A percentile compares a stretch with the other conserved stretches of the same genome.
These are phyloP conservation scores for Mallotus repandus DNA, from an alignment of 441 rosid species.

Conservation along the genomic window DNA sequence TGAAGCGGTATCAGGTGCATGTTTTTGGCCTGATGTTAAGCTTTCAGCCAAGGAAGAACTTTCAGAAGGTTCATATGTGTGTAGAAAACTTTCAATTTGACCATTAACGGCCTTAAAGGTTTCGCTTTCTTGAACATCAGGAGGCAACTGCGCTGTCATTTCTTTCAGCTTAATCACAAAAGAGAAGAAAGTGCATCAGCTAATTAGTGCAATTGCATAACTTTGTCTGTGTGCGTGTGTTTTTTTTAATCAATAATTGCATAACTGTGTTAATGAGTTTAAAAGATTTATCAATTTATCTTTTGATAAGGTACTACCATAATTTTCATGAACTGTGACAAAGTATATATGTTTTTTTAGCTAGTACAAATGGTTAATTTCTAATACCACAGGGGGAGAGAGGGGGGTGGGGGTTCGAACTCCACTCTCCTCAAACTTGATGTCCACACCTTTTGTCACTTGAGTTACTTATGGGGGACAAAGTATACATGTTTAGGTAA, in stretches of 20 bases:
- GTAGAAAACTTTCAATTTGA: conserved; percentile 52
- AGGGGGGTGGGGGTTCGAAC: too few relatives aligned
- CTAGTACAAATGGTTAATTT: too few relatives aligned
- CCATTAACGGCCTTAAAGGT: conserved; percentile 46
- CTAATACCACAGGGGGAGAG: too few relatives aligned
- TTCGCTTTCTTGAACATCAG: conserved; percentile 47
- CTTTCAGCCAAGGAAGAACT: conserved; percentile 30
- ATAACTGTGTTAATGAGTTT: background rate
- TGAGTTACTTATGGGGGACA: too few relatives aligned
- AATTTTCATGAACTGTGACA: too few relatives aligned
- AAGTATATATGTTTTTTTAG: too few relatives aligned
- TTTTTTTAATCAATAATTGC: background rate
- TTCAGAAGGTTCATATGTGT: conserved; percentile 29
- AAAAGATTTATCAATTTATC: background rate
- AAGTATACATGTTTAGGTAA: too few relatives aligned
- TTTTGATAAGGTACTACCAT: too few relatives aligned
- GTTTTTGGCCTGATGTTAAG: conserved; percentile 22
- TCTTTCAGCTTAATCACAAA: conserved; percentile 53
- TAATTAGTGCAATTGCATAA: conserved; percentile 1
- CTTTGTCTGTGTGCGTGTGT: background rate
- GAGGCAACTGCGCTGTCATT: conserved; percentile 49
- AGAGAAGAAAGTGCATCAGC: conserved; percentile 9
- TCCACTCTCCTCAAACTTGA: too few relatives aligned
- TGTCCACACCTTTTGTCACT: too few relatives aligned
- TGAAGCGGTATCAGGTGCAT: conserved; percentile 17